phyloP scores from a whole-genome alignment of 805 yeast species.

The Candida odintsovae region DNA sequence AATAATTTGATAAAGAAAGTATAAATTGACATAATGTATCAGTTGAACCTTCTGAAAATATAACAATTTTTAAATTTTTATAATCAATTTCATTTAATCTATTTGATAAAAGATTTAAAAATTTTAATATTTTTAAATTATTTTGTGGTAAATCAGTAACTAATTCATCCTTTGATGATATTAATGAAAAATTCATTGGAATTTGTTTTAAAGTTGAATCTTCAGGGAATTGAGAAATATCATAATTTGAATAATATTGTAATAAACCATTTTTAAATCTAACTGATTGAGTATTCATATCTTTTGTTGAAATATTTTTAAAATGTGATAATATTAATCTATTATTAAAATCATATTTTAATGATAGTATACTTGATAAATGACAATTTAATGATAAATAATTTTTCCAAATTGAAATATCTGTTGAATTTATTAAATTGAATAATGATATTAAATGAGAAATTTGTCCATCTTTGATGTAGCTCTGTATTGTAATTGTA shows the following conservation, averaged over 20 bases:
- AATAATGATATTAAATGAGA: slow-evolving; percentile 16
- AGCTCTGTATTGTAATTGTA: slow-evolving; percentile 40
- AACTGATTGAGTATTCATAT: slow-evolving; percentile 9
- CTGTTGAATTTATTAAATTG: slow-evolving; percentile 19
- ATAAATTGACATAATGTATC: slow-evolving; percentile 37
- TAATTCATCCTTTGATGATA: slow-evolving; percentile 13
- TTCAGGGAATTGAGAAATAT: slow-evolving; percentile 24
- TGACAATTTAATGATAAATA: slow-evolving; percentile 10
- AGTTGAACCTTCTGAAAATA: slow-evolving; percentile 34
- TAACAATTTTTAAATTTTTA: slow-evolving; percentile 34
- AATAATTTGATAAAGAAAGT: slow-evolving; percentile 33
- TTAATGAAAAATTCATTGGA: slow-evolving; percentile 25
- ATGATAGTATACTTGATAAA: slow-evolving; percentile 12
- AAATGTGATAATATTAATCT: slow-evolving; percentile 17
- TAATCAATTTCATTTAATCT: slow-evolving; percentile 31
- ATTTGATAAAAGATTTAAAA: slow-evolving; percentile 27
- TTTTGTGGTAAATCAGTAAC: slow-evolving; percentile 20
- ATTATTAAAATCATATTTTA: slow-evolving; percentile 17
- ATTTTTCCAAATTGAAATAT: slow-evolving; percentile 18
- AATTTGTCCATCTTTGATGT: slow-evolving; percentile 19
- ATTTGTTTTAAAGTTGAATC: slow-evolving; percentile 30
- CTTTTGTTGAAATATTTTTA: slow-evolving; percentile 16
- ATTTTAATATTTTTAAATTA: slow-evolving; percentile 20
- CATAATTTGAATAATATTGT: slow-evolving; percentile 26
- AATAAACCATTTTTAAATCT: slow-evolving; percentile 18